These are phyloP conservation scores for Persicaria maculosa DNA, from an alignment of 148 eudicot species.

Conservation along the genomic window DNA sequence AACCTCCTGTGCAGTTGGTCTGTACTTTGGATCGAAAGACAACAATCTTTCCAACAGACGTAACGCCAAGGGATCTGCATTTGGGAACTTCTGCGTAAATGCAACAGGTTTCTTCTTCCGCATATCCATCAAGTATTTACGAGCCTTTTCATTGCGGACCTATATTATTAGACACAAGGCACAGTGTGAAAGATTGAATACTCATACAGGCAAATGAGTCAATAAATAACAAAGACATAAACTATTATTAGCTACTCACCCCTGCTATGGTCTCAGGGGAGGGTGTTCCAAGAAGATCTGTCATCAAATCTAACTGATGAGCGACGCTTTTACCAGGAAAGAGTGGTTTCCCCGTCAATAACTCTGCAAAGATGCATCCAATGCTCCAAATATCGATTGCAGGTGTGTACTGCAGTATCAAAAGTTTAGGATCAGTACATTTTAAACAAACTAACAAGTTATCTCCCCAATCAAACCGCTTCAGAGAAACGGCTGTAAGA, in stretches of 20 bases:
- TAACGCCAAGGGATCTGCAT: constrained; percentile 57
- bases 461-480: constrained; percentile 14
- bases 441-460: background rate
- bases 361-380: constrained; percentile 68
- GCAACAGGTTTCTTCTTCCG: constrained; percentile 51
- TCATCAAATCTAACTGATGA: constrained; percentile 60
- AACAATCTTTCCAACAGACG: constrained; percentile 47
- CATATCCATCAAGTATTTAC: constrained; percentile 60
- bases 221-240: constrained; percentile 2
- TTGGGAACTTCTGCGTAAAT: constrained; percentile 46
- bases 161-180: constrained; percentile 21
- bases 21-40: constrained; percentile 63
- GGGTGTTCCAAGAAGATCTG: constrained; percentile 62
- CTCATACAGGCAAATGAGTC: background rate
- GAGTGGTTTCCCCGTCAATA: constrained; percentile 51
- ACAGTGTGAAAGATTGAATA: background rate
- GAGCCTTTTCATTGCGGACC: constrained; percentile 63
- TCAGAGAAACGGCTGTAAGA: constrained; percentile 15
- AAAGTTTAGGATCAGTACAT: constrained; percentile 6
- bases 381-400: constrained; percentile 67
- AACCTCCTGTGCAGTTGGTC: constrained; percentile 74
- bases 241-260: constrained; percentile 16
- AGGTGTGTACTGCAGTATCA: constrained; percentile 41
- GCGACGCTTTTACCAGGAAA: constrained; percentile 64
- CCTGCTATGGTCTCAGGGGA: constrained; percentile 49